These are phyloP conservation scores for Drechslera avenae DNA, from an alignment of 2,329 filamentous ascomycete species.

Conservation along the genomic window DNA sequence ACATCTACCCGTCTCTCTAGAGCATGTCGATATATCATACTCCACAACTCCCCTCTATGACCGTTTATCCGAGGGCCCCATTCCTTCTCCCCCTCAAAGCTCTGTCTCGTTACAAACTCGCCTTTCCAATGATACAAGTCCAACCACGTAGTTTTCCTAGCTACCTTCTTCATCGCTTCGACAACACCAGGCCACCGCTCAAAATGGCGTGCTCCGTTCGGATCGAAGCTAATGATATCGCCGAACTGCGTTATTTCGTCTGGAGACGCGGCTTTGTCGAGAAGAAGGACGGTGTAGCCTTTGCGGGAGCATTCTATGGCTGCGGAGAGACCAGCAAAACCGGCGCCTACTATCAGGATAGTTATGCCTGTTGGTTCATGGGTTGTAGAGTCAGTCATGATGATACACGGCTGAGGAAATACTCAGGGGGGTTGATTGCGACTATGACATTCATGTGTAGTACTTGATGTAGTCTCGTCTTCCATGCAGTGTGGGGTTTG, in stretches of 20 bases:
- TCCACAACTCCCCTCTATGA: slow-evolving; percentile 64
- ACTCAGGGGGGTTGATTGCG: no score
- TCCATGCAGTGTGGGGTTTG: slow-evolving; percentile 5
- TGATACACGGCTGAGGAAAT: neutral
- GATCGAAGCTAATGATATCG: slow-evolving; percentile 66
- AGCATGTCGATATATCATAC: slow-evolving; percentile 62
- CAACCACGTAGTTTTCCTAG: slow-evolving; percentile 61
- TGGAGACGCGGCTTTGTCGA: slow-evolving; percentile 57
- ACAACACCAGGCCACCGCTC: slow-evolving; percentile 56
- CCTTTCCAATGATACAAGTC: slow-evolving; percentile 66
- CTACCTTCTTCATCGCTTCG: slow-evolving; percentile 55
- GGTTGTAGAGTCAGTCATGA: slow-evolving; percentile 25
- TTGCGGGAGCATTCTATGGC: slow-evolving; percentile 67
- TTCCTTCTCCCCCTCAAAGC: slow-evolving; percentile 40
- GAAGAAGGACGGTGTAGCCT: slow-evolving; percentile 62
- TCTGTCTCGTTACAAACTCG: slow-evolving; percentile 65
- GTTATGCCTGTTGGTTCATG: slow-evolving; percentile 25
- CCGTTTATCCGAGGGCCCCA: slow-evolving; percentile 64
- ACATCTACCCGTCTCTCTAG: slow-evolving; percentile 60
- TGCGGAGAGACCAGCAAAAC: slow-evolving; percentile 66
- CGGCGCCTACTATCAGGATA: slow-evolving; percentile 56
- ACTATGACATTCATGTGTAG: no score
- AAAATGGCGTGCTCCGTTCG: slow-evolving; percentile 65
- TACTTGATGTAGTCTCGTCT: neutral
- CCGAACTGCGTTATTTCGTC: slow-evolving; percentile 62